Conservation (phyloP, 805 yeast species). For the Hanseniaspora mollemarum region DNA sequence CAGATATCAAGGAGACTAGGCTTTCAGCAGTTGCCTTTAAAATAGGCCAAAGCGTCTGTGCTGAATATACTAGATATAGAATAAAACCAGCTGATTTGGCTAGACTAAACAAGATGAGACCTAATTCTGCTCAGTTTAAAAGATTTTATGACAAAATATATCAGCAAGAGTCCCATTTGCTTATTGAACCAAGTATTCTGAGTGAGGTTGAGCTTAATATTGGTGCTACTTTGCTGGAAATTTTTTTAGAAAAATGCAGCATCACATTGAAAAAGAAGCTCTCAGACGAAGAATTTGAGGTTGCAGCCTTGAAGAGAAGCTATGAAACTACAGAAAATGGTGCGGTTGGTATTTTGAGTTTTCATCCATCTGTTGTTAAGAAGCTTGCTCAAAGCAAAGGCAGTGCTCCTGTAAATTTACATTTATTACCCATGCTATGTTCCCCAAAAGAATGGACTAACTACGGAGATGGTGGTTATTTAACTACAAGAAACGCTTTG, state of each 20-base stretch:
- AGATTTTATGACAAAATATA: background rate
- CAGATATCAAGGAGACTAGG: background rate
- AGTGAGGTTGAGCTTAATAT: conserved; percentile 3
- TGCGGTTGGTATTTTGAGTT: conserved; percentile 41
- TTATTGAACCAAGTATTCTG: background rate
- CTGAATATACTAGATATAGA: conserved; percentile 7
- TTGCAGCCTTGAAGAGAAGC: conserved; percentile 84
- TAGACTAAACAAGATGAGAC: background rate
- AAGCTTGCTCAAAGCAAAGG: conserved; percentile 57
- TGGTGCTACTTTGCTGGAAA: conserved; percentile 1
- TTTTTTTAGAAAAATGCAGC: conserved; percentile 2
- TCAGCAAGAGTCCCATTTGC: background rate
- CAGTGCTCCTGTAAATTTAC: conserved; percentile 65
- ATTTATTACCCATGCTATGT: conserved; percentile 81
- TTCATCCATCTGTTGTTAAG: conserved; percentile 58
- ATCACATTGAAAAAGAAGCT: conserved; percentile 21
- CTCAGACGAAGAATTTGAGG: conserved; percentile 35
- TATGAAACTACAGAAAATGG: conserved; percentile 39
- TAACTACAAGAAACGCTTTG: conserved; percentile 48
- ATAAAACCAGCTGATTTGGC: background rate
- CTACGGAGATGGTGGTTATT: conserved; percentile 77
- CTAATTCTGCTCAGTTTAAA: background rate
- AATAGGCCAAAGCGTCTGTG: background rate
- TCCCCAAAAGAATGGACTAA: conserved; percentile 82
- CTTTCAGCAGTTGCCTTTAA: background rate